phyloP scores from a whole-genome alignment of 257 asterid species.

The Anisodus tanguticus region DNA sequence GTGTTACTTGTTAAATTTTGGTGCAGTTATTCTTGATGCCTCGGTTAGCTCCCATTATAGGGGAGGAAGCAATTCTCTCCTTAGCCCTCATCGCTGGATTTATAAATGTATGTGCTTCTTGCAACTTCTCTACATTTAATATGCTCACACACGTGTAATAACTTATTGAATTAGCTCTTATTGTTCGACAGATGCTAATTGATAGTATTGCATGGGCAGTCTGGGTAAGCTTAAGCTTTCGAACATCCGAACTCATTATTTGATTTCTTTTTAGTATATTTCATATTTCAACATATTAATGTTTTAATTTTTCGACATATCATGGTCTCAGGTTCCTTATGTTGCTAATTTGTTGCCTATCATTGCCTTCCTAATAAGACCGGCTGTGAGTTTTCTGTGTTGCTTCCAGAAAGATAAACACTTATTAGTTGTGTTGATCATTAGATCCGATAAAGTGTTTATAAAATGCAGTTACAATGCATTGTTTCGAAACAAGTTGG shows the following conservation, averaged over 20 bases:
- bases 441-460: not conserved
- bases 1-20: not conserved
- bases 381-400: slow-evolving; percentile 27
- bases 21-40: slow-evolving; percentile 30
- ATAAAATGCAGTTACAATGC: slow-evolving; percentile 31
- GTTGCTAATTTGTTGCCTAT: slow-evolving; percentile 24
- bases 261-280: too few relatives aligned
- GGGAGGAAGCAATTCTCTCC: slow-evolving; percentile 34
- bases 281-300: not conserved
- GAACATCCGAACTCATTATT: not conserved
- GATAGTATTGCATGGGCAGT: slow-evolving; percentile 36
- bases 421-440: not conserved
- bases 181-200: slow-evolving; percentile 29
- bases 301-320: not conserved
- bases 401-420: not conserved
- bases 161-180: not conserved
- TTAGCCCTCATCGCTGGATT: slow-evolving; percentile 21
- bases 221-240: slow-evolving; percentile 30
- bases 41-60: slow-evolving; percentile 17
- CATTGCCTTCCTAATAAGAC: slow-evolving; percentile 26
- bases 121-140: not conserved
- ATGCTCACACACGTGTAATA: not conserved
- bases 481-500: slow-evolving; percentile 36
- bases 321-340: slow-evolving; percentile 31
- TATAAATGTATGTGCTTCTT: not conserved